These are phyloP conservation scores for Naematelia encephala DNA, from an alignment of 768 basidiomycete genomes.

Conservation along the genomic window DNA sequence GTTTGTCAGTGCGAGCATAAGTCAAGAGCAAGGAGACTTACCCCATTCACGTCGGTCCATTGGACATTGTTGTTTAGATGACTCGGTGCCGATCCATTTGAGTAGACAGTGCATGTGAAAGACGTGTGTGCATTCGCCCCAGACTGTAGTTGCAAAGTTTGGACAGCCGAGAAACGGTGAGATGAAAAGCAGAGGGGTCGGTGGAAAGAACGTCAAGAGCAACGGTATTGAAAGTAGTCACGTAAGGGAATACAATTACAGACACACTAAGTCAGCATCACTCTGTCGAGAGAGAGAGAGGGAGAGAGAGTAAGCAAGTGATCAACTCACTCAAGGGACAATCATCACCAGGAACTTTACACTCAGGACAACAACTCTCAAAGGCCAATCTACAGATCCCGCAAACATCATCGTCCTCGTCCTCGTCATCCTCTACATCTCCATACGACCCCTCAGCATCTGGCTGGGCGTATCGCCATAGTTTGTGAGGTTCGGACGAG, in stretches of 20 bases:
- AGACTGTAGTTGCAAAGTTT: too few species aligned
- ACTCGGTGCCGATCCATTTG: constrained; percentile 87
- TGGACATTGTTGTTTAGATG: constrained; percentile 95
- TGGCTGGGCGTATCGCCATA: constrained; percentile 27
- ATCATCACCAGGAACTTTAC: constrained; percentile 95
- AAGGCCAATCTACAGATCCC: constrained; percentile 54
- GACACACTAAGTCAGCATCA: too few species aligned
- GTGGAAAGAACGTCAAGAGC: not conserved
- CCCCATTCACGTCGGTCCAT: constrained; percentile 95
- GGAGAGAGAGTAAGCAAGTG: not conserved
- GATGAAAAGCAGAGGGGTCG: too few species aligned
- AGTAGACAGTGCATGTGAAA: constrained; percentile 98
- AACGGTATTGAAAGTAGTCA: too few species aligned
- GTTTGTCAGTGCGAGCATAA: not conserved
- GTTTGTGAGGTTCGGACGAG: constrained; percentile 40
- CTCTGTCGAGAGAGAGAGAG: not conserved
- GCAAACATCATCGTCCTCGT: constrained; percentile 45
- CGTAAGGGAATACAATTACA: too few species aligned
- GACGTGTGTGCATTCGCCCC: constrained; percentile 95
- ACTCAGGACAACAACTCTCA: constrained; percentile 92
- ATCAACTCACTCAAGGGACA: constrained; percentile 74
- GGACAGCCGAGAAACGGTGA: too few species aligned
- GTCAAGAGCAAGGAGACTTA: constrained; percentile 48
- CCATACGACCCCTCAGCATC: constrained; percentile 21
- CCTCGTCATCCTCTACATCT: constrained; percentile 33